phyloP scores from a whole-genome alignment of 345 rosid species.

The Acer yangbiense region DNA sequence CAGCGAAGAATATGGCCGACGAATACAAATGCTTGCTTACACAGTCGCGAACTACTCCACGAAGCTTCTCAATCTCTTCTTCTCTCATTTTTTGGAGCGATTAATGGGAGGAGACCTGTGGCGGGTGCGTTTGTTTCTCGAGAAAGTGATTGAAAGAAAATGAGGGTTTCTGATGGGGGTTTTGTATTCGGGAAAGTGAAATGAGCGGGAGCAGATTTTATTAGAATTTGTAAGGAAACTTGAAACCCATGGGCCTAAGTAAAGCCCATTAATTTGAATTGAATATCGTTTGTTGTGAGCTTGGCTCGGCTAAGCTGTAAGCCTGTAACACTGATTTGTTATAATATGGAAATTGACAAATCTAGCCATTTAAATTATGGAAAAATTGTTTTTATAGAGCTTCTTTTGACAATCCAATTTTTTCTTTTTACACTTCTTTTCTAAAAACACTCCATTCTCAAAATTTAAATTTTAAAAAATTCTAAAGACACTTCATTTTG shows the following conservation, averaged over 20 bases:
- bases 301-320: too few species aligned
- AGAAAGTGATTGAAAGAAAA: background rate
- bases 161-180: conserved; percentile 8
- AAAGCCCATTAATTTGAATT: too few species aligned
- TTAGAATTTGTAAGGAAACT: background rate
- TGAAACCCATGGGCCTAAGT: background rate
- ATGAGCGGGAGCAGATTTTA: conserved; percentile 9
- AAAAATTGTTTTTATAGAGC: too few species aligned
- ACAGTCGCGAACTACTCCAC: conserved; percentile 92
- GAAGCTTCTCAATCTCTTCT: conserved; percentile 82
- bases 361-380: too few species aligned
- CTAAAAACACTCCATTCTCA: too few species aligned
- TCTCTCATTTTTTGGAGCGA: conserved; percentile 59
- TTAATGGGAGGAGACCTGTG: background rate
- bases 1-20: conserved; percentile 95
- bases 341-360: too few species aligned
- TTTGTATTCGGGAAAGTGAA: background rate
- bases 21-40: conserved; percentile 97
- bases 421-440: too few species aligned
- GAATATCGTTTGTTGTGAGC: too few species aligned
- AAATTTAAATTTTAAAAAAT: too few species aligned
- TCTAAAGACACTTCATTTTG: too few species aligned
- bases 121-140: background rate
- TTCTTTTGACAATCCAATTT: too few species aligned
- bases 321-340: too few species aligned